Percentiles rank a stretch among this genome's conserved stretches.
These are phyloP conservation scores for Claviceps quebecensis DNA, from an alignment of 2,329 filamentous ascomycete species.

Conservation along the genomic window DNA sequence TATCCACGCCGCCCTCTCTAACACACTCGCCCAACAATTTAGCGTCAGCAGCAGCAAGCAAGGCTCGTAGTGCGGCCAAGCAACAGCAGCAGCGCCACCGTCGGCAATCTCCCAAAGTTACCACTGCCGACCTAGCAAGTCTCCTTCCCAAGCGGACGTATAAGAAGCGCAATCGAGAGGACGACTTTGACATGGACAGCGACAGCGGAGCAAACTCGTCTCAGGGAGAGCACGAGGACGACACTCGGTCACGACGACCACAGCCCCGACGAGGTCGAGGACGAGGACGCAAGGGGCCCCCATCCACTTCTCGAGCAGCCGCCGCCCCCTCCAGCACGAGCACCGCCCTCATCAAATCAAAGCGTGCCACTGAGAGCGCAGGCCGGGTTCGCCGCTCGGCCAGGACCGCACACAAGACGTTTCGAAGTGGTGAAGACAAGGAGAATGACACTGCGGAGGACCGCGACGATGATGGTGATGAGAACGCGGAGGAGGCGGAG, in stretches of 20 bases:
- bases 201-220: conserved; percentile 35
- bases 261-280: background rate
- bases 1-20: conserved; percentile 51
- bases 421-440: conserved; percentile 42
- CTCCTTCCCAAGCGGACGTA: conserved; percentile 39
- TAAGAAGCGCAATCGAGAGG: conserved; percentile 21
- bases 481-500: conserved; percentile 10
- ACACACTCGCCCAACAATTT: conserved; percentile 49
- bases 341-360: conserved; percentile 14
- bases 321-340: conserved; percentile 15
- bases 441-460: conserved; percentile 35
- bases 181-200: conserved; percentile 26
- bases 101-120: conserved; percentile 29
- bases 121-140: conserved; percentile 39
- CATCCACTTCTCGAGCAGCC: too few species aligned
- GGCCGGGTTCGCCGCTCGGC: conserved; percentile 8
- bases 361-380: conserved; percentile 10
- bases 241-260: conserved; percentile 12
- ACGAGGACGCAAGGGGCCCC: conserved; percentile 14
- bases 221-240: conserved; percentile 38
- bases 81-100: conserved; percentile 19
- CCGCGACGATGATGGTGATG: background rate
- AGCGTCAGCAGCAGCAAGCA: conserved; percentile 11
- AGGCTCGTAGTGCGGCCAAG: conserved; percentile 18
- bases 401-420: conserved; percentile 27